phyloP scores from a whole-genome alignment of 2,329 filamentous ascomycete species.

The Coniochaeta hoffmannii region DNA sequence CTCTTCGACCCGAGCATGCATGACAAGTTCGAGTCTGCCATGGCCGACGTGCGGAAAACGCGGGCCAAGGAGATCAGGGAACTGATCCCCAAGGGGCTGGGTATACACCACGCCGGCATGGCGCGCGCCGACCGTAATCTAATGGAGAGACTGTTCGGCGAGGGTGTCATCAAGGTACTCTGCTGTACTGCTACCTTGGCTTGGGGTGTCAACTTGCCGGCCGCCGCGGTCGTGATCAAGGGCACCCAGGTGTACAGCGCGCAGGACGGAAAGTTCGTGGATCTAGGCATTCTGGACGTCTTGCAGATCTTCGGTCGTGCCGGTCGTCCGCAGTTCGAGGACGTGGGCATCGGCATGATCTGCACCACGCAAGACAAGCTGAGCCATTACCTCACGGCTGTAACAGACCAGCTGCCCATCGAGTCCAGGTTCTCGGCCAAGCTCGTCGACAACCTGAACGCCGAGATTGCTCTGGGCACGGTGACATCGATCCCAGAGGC shows the following conservation, averaged over 20 bases:
- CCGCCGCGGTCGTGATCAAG: slow-evolving; percentile 95
- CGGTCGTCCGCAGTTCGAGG: slow-evolving; percentile 94
- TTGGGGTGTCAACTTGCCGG: slow-evolving; percentile 98
- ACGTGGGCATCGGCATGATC: slow-evolving; percentile 96
- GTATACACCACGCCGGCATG: slow-evolving; percentile 96
- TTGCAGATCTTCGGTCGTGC: slow-evolving; percentile 98
- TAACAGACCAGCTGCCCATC: slow-evolving; percentile 94
- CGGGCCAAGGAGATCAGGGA: slow-evolving; percentile 84
- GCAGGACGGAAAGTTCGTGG: slow-evolving; percentile 92
- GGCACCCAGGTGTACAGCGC: slow-evolving; percentile 96
- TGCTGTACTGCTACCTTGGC: slow-evolving; percentile 97
- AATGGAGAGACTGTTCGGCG: slow-evolving; percentile 85
- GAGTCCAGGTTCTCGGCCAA: slow-evolving; percentile 94
- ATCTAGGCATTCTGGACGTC: slow-evolving; percentile 92
- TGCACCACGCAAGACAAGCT: slow-evolving; percentile 94
- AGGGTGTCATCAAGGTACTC: slow-evolving; percentile 91
- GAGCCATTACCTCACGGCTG: slow-evolving; percentile 81
- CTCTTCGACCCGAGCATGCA: slow-evolving; percentile 77
- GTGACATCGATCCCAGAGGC: slow-evolving; percentile 92
- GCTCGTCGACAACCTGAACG: slow-evolving; percentile 93
- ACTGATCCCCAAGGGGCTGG: slow-evolving; percentile 81
- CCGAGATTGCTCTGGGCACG: slow-evolving; percentile 87
- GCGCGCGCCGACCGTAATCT: slow-evolving; percentile 86
- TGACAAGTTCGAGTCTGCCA: slow-evolving; percentile 70
- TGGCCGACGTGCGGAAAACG: slow-evolving; percentile 78